These are phyloP conservation scores for Astragalus membranaceus DNA, from an alignment of 306 rosid genomes.

Conservation along the genomic window DNA sequence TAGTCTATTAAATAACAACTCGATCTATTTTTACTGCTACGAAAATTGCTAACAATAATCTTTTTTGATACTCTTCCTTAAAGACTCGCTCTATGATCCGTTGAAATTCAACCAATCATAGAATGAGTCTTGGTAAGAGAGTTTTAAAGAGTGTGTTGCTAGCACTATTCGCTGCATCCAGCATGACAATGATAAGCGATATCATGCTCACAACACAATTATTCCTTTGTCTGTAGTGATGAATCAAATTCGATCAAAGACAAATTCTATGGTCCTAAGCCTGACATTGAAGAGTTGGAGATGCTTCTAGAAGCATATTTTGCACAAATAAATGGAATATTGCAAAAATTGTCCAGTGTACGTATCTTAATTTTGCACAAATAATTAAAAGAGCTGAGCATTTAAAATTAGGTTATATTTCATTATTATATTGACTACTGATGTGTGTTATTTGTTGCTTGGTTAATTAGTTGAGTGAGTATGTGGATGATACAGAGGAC, in stretches of 20 bases:
- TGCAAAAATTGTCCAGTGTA: slow-evolving; percentile 66
- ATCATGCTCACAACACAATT: not conserved
- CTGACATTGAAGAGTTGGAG: slow-evolving; percentile 70
- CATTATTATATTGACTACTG: not conserved
- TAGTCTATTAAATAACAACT: not conserved
- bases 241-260: slow-evolving; percentile 23
- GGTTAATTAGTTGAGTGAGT: slow-evolving; percentile 61
- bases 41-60: too few species aligned
- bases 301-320: slow-evolving; percentile 87
- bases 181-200: too few species aligned
- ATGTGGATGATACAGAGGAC: slow-evolving; percentile 80
- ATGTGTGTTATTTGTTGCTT: not conserved
- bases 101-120: too few species aligned
- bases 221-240: slow-evolving; percentile 8
- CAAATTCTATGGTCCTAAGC: slow-evolving; percentile 25
- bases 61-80: too few species aligned
- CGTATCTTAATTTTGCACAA: not conserved
- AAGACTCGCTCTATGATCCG: too few species aligned
- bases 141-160: too few species aligned
- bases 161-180: too few species aligned
- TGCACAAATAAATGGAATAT: slow-evolving; percentile 67
- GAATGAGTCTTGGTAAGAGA: too few species aligned
- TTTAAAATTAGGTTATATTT: not conserved
- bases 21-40: not conserved
- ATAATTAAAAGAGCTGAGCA: too few species aligned